Conservation (phyloP, 2,329 filamentous ascomycete species). For the Beauveria sp. region DNA sequence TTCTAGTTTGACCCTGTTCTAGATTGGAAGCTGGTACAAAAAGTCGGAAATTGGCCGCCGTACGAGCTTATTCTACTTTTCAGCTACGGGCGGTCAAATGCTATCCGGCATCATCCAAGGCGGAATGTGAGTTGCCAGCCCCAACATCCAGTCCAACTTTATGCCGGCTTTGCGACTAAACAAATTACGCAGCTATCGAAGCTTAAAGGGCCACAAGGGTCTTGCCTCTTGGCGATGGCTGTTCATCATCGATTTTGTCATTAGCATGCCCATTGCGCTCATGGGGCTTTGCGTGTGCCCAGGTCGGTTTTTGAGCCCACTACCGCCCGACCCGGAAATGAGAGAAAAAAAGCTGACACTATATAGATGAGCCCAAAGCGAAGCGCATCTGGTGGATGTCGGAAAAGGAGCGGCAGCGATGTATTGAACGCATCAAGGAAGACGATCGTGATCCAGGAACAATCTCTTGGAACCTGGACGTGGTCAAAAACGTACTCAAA, state of each 20-base stretch:
- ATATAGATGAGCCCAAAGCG: constrained; percentile 7
- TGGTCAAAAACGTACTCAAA: not conserved
- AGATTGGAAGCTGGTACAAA: constrained; percentile 51
- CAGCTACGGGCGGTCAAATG: constrained; percentile 40
- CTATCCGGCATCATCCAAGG: constrained; percentile 28
- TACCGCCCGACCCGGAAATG: not conserved
- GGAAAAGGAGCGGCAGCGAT: not conserved
- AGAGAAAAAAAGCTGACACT: not conserved
- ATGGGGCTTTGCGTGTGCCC: constrained; percentile 4
- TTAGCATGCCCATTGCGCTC: constrained; percentile 28
- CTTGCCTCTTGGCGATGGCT: constrained; percentile 30
- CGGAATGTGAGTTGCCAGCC: constrained; percentile 17
- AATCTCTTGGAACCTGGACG: not conserved
- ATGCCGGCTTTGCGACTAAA: not conserved
- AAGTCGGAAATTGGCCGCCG: constrained; percentile 49
- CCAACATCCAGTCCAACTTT: not conserved
- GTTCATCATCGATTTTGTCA: constrained; percentile 30
- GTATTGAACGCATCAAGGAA: constrained; percentile 2
- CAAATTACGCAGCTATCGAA: constrained; percentile 11
- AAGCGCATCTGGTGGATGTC: constrained; percentile 11
- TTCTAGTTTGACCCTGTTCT: not conserved
- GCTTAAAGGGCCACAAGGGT: constrained; percentile 26
- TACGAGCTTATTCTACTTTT: constrained; percentile 49
- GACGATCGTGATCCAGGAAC: constrained; percentile 4
- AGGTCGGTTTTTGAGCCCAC: not conserved